A percentile compares a stretch with the other conserved stretches of the same genome.
Evolutionary conservation across 257 asterid genomes (phyloP).

Genomic region (Prunella vulgaris): DNA sequence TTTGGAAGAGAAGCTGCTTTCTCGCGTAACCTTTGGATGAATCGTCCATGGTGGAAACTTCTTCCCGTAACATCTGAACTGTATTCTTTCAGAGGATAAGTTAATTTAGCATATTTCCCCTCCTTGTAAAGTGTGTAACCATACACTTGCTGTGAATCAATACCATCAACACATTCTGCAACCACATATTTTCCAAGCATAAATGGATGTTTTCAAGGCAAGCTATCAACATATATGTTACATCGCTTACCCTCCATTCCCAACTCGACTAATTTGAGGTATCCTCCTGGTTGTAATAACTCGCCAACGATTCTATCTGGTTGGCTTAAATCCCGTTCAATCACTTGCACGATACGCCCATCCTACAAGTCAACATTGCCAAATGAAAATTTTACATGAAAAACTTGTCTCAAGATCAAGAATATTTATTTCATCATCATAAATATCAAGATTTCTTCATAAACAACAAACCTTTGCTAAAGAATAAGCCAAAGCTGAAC

Average conservation of each 20-base stretch:
- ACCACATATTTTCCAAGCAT: too few species aligned
- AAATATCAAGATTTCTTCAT: neutral
- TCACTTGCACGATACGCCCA: conserved; percentile 45
- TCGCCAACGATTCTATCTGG: conserved; percentile 56
- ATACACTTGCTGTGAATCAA: conserved; percentile 40
- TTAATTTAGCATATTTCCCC: conserved; percentile 38
- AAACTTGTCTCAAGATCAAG: too few species aligned
- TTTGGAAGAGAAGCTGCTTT: conserved; percentile 47
- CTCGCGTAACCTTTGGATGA: conserved; percentile 44
- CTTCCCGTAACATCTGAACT: conserved; percentile 43
- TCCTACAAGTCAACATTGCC: conserved; percentile 20
- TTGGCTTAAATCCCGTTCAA: conserved; percentile 48
- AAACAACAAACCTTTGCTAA: conserved; percentile 39
- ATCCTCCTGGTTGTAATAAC: conserved; percentile 55
- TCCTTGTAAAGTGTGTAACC: conserved; percentile 47
- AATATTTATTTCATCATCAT: too few species aligned
- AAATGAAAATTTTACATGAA: neutral
- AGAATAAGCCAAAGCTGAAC: conserved; percentile 53
- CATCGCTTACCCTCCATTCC: conserved; percentile 54
- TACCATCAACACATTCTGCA: conserved; percentile 43
- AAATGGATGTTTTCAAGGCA: too few species aligned
- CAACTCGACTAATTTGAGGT: conserved; percentile 41
- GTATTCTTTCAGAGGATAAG: conserved; percentile 41
- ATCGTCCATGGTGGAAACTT: conserved; percentile 54
- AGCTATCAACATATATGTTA: too few species aligned